Percentiles rank a stretch among this genome's conserved stretches.
phyloP scores from a whole-genome alignment of 495 filamentous ascomycete species.

The Penicillium tannophilum region DNA sequence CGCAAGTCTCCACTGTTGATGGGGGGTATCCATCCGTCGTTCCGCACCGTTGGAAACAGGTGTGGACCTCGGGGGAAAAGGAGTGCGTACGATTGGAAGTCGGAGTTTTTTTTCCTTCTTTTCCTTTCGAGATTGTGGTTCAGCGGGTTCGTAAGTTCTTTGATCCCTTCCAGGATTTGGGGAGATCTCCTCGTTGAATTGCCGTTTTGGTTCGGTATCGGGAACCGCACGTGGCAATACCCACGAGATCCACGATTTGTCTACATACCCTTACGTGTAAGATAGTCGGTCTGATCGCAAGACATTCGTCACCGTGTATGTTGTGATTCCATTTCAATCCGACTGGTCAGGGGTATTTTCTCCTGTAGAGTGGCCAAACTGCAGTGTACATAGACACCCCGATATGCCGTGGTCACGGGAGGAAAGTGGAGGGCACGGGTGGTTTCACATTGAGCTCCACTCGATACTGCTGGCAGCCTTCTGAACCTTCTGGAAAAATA shows the following conservation, averaged over 20 bases:
- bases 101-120: slow-evolving; percentile 6
- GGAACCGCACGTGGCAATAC: slow-evolving; percentile 20
- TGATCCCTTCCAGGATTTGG: background rate
- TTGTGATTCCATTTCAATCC: slow-evolving; percentile 5
- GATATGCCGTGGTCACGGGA: slow-evolving; percentile 3
- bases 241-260: background rate
- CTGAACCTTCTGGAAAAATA: slow-evolving; percentile 24
- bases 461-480: slow-evolving; percentile 8
- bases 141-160: background rate
- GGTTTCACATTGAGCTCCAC: slow-evolving; percentile 25
- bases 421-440: slow-evolving; percentile 12
- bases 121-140: background rate
- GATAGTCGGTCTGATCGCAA: background rate
- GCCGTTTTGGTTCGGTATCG: slow-evolving; percentile 16
- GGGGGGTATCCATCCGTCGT: slow-evolving; percentile 18
- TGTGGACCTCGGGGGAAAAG: slow-evolving; percentile 15
- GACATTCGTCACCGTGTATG: slow-evolving; percentile 3
- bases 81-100: slow-evolving; percentile 8
- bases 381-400: background rate
- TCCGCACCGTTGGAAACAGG: slow-evolving; percentile 32
- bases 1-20: slow-evolving; percentile 22
- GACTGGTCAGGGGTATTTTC: background rate
- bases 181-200: slow-evolving; percentile 9
- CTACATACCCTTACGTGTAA: background rate
- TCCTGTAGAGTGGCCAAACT: slow-evolving; percentile 3